Evolutionary conservation across 495 filamentous ascomycete genomes (phyloP).

Genomic region (Lophiotrema nucula): DNA sequence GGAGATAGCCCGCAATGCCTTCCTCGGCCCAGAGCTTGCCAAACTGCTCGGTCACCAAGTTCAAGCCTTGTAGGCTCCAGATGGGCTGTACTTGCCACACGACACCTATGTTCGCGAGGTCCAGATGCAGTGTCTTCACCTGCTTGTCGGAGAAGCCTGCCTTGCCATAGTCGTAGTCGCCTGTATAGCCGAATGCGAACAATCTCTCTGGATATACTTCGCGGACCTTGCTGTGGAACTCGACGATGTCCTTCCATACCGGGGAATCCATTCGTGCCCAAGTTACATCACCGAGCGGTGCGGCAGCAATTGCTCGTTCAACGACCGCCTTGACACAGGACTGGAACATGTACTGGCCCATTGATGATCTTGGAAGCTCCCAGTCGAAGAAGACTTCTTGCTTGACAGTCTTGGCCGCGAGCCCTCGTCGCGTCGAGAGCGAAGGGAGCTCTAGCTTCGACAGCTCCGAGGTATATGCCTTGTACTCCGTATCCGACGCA

Average conservation of each 20-base stretch:
- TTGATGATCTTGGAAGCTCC: constrained; percentile 30
- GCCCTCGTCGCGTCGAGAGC: constrained; percentile 3
- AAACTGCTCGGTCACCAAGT: constrained; percentile 16
- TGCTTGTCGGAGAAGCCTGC: constrained; percentile 28
- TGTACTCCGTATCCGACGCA: constrained; percentile 21
- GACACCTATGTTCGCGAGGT: constrained; percentile 34
- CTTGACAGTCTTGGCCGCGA: constrained; percentile 7
- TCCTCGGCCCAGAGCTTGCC: constrained; percentile 15
- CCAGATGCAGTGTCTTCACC: constrained; percentile 25
- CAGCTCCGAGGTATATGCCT: constrained; percentile 17
- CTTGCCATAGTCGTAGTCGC: constrained; percentile 30
- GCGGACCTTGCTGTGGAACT: constrained; percentile 15
- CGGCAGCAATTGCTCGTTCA: constrained; percentile 30
- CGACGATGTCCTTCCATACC: constrained; percentile 22
- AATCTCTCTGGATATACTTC: constrained; percentile 14
- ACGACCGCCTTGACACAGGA: constrained; percentile 27
- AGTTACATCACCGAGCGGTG: constrained; percentile 34
- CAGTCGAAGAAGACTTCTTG: constrained; percentile 34
- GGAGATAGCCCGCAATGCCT: constrained; percentile 12
- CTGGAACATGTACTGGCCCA: constrained; percentile 34
- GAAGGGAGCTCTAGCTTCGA: constrained; percentile 1
- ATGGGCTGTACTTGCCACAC: constrained; percentile 36
- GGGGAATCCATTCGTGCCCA: constrained; percentile 35
- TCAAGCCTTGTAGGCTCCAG: constrained; percentile 31
- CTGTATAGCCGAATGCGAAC: constrained; percentile 35